These are phyloP conservation scores for Chrysanthemum seticuspe DNA, from an alignment of 129 eudicot species.

Conservation along the genomic window DNA sequence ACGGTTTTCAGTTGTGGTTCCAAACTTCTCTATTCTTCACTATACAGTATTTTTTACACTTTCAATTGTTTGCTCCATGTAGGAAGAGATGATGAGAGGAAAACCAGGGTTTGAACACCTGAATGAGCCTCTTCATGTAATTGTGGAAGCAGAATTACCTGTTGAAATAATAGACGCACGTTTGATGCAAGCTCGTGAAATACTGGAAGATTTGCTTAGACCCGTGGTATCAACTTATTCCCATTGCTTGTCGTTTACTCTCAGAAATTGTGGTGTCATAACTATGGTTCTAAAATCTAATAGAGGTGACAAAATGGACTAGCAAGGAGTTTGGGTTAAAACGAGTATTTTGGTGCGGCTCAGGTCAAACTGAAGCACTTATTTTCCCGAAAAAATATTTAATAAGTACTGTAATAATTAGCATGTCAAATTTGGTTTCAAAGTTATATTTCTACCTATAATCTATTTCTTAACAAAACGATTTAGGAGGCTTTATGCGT, in stretches of 20 bases:
- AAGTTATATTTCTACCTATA: background rate
- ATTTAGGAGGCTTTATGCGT: background rate
- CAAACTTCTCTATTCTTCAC: background rate
- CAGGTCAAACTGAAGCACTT: background rate
- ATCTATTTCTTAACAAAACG: background rate
- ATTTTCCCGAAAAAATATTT: background rate
- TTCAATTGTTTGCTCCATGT: conserved; percentile 16
- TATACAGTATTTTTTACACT: background rate
- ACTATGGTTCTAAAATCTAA: too few relatives aligned
- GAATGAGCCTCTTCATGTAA: conserved; percentile 92
- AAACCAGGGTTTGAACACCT: conserved; percentile 98
- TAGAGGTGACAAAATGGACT: background rate
- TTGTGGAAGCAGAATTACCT: conserved; percentile 94
- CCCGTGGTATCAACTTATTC: conserved; percentile 69
- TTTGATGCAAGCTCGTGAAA: conserved; percentile 95
- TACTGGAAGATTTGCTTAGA: conserved; percentile 91
- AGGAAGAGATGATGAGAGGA: conserved; percentile 98
- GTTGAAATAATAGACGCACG: conserved; percentile 92
- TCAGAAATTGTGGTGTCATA: too few relatives aligned
- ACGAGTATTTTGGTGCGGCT: background rate
- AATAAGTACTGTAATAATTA: background rate
- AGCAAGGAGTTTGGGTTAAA: too few relatives aligned
- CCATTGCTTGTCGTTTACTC: background rate
- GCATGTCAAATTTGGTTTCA: too few relatives aligned
- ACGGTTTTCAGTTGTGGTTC: background rate